Conservation (phyloP, 768 basidiomycete genomes). For the Termitomyces sp. region DNA sequence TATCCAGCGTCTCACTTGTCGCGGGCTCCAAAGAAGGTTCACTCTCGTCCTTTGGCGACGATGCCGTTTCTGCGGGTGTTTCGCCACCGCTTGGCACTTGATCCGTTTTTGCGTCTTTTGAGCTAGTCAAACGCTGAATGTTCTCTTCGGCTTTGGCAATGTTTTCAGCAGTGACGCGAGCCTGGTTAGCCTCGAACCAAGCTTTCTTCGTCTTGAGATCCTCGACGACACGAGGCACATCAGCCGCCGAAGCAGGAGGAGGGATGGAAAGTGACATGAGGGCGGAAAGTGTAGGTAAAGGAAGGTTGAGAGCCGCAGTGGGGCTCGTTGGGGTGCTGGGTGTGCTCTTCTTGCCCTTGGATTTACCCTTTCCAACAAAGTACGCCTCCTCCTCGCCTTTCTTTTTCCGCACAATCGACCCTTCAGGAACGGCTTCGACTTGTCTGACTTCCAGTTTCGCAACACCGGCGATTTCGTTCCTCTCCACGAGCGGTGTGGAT, state of each 20-base stretch:
- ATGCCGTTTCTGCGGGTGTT: slow-evolving; percentile 36
- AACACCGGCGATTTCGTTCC: slow-evolving; percentile 52
- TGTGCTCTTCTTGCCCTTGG: slow-evolving; percentile 53
- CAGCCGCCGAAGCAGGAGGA: slow-evolving; percentile 70
- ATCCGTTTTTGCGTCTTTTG: slow-evolving; percentile 31
- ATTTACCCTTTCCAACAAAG: slow-evolving; percentile 70
- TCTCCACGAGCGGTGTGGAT: slow-evolving; percentile 30
- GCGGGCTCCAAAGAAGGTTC: slow-evolving; percentile 25
- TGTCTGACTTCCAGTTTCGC: slow-evolving; percentile 81
- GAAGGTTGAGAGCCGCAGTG: slow-evolving; percentile 54
- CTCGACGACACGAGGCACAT: slow-evolving; percentile 80
- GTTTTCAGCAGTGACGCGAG: slow-evolving; percentile 70
- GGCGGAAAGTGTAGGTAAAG: slow-evolving; percentile 81
- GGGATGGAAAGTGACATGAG: slow-evolving; percentile 86
- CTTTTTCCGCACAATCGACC: slow-evolving; percentile 80
- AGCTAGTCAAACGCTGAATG: slow-evolving; percentile 53
- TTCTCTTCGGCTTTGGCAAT: slow-evolving; percentile 74
- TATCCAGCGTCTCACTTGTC: slow-evolving; percentile 34
- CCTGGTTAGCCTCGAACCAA: slow-evolving; percentile 94
- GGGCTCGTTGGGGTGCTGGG: slow-evolving; percentile 25
- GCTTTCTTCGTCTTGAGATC: slow-evolving; percentile 91
- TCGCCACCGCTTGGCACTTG: slow-evolving; percentile 32
- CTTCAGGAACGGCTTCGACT: slow-evolving; percentile 69
- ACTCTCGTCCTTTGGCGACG: slow-evolving; percentile 32
- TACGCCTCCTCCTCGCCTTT: slow-evolving; percentile 82